These are phyloP conservation scores for Boletus subparvulus DNA, from an alignment of 768 basidiomycete genomes.

Conservation along the genomic window DNA sequence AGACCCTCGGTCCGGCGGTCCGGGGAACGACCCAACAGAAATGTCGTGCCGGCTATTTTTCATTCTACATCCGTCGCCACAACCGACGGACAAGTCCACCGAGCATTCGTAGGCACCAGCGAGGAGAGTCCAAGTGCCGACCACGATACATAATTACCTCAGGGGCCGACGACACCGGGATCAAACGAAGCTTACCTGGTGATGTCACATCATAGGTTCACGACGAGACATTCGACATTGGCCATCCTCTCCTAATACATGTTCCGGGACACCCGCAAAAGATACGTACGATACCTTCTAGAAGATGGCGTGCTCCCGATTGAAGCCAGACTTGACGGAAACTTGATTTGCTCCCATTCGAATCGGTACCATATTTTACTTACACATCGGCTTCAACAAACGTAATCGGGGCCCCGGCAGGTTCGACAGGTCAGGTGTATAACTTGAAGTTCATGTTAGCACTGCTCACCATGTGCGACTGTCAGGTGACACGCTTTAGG, in stretches of 20 bases:
- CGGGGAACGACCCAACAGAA: too few species aligned
- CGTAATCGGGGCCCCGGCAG: not conserved
- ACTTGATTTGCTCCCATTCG: slow-evolving; percentile 8
- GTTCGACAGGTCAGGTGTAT: not conserved
- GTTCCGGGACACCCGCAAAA: not conserved
- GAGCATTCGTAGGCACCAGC: too few species aligned
- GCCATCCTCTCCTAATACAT: not conserved
- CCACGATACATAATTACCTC: not conserved
- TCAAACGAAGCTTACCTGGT: not conserved
- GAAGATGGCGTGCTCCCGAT: slow-evolving; percentile 12
- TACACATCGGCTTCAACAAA: not conserved
- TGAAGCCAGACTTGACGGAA: slow-evolving; percentile 3
- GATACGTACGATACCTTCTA: slow-evolving; percentile 4
- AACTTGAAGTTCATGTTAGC: too few species aligned
- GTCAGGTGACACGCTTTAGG: not conserved
- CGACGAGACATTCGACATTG: not conserved
- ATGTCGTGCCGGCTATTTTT: too few species aligned
- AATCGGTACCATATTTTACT: not conserved
- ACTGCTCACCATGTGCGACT: not conserved
- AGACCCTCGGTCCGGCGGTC: too few species aligned
- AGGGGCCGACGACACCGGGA: slow-evolving; percentile 3
- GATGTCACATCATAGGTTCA: not conserved
- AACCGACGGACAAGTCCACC: too few species aligned
- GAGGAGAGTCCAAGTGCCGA: not conserved
- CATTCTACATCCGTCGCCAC: too few species aligned